Evolutionary conservation across 352 stramenopile genomes (phyloP).

Genomic region (Globisporangium mamillatum): DNA sequence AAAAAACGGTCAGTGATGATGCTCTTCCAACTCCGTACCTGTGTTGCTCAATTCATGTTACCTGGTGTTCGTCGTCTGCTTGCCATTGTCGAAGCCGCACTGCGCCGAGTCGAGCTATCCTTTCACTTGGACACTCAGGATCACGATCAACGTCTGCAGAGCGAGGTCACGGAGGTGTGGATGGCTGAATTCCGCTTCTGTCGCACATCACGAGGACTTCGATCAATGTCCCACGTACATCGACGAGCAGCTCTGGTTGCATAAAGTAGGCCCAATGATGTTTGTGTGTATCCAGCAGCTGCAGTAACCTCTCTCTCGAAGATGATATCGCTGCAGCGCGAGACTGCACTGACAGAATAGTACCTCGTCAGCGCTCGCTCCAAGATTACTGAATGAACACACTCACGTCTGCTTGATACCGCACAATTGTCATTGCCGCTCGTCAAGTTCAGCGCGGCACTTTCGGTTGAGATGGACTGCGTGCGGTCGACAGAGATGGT

Average conservation of each 20-base stretch:
- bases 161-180: no score
- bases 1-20: background rate
- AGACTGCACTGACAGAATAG: background rate
- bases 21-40: background rate
- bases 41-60: background rate
- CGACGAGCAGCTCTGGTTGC: background rate
- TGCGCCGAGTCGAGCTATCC: background rate
- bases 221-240: background rate
- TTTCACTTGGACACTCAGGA: background rate
- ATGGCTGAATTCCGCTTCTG: background rate
- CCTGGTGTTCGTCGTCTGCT: background rate
- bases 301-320: background rate
- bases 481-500: constrained; percentile 16
- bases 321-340: background rate
- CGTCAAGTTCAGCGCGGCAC: constrained; percentile 16
- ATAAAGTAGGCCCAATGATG: background rate
- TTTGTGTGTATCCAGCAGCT: background rate
- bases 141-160: background rate
- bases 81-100: background rate
- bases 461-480: constrained; percentile 6
- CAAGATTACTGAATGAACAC: constrained; percentile 6
- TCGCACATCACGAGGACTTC: background rate
- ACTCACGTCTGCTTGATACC: constrained; percentile 6
- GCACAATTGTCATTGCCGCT: constrained; percentile 8
- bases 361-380: background rate